Evolutionary conservation across 78 protist species (phyloP).

Genomic region (Dictyostelium citrinum): DNA sequence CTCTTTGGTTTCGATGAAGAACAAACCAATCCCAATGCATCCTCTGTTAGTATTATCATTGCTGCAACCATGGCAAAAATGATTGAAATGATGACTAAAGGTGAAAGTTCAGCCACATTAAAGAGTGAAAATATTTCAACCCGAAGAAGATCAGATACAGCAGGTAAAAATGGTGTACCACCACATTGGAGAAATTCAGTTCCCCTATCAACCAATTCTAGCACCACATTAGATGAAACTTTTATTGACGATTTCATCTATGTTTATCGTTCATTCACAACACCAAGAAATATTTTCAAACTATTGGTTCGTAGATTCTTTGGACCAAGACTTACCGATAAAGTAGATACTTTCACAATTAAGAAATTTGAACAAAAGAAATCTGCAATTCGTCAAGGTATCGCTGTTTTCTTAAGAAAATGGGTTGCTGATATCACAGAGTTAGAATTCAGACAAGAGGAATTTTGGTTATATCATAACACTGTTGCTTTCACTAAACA

Average conservation of each 20-base stretch:
- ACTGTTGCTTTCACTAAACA: slow-evolving; percentile 6
- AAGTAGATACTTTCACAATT: slow-evolving; percentile 19
- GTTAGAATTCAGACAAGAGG: slow-evolving; percentile 46
- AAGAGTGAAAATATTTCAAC: background rate
- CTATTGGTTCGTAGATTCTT: slow-evolving; percentile 48
- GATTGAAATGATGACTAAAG: slow-evolving; percentile 68
- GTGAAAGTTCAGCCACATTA: slow-evolving; percentile 2
- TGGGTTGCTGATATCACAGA: slow-evolving; percentile 58
- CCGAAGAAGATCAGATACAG: slow-evolving; percentile 54
- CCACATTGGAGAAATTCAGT: slow-evolving; percentile 40
- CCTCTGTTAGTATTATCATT: slow-evolving; percentile 3
- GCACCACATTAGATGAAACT: slow-evolving; percentile 31
- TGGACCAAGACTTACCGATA: slow-evolving; percentile 43
- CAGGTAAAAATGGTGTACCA: slow-evolving; percentile 29
- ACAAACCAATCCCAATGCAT: background rate
- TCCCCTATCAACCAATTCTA: background rate
- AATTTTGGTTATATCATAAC: slow-evolving; percentile 28
- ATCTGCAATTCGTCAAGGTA: slow-evolving; percentile 12
- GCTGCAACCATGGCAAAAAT: slow-evolving; percentile 60
- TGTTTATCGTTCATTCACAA: slow-evolving; percentile 71
- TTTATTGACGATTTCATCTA: slow-evolving; percentile 63
- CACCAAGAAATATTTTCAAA: slow-evolving; percentile 41
- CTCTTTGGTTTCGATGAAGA: slow-evolving; percentile 72
- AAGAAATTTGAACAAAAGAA: slow-evolving; percentile 58
- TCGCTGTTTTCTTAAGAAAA: slow-evolving; percentile 15